Conservation (phyloP, 2,329 filamentous ascomycete species). For the Fusarium proliferatum region DNA sequence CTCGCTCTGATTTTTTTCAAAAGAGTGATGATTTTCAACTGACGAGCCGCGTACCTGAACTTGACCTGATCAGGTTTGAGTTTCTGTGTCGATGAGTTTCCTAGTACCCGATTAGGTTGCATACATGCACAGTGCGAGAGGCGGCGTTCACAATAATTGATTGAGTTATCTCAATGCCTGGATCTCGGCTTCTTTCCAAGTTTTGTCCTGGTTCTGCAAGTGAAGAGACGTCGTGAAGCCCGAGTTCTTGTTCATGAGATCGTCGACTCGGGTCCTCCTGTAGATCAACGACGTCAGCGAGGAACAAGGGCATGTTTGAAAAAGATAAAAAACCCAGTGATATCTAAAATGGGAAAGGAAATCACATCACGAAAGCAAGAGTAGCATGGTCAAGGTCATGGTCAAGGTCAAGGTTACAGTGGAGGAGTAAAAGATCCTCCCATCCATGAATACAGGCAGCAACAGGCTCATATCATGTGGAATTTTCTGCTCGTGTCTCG, state of each 20-base stretch:
- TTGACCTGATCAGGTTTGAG: slow-evolving; percentile 38
- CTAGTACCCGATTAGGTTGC: slow-evolving; percentile 14
- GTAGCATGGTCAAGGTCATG: not conserved
- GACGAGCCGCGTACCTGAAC: slow-evolving; percentile 36
- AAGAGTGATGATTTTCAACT: slow-evolving; percentile 33
- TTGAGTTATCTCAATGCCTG: slow-evolving; percentile 1
- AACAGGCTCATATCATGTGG: slow-evolving; percentile 19
- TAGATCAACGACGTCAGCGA: slow-evolving; percentile 36
- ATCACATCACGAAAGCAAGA: slow-evolving; percentile 5
- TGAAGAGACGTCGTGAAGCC: slow-evolving; percentile 22
- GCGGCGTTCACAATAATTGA: not conserved
- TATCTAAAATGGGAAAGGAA: slow-evolving; percentile 4
- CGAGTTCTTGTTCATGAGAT: slow-evolving; percentile 22
- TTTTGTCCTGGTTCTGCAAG: slow-evolving; percentile 19
- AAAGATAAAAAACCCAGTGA: not conserved
- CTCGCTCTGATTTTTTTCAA: slow-evolving; percentile 2
- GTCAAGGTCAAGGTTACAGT: not conserved
- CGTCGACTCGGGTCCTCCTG: slow-evolving; percentile 21
- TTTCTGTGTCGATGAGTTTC: slow-evolving; percentile 21
- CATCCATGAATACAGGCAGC: slow-evolving; percentile 4
- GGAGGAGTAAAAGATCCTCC: slow-evolving; percentile 4
- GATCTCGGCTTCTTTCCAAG: slow-evolving; percentile 23
- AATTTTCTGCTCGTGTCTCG: slow-evolving; percentile 12
- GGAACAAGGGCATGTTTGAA: slow-evolving; percentile 22
- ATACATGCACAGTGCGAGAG: slow-evolving; percentile 25